Percentiles rank a stretch among this genome's conserved stretches.
Conservation (phyloP, 1,284 basidiomycete genomes). For the Cutaneotrichosporon curvatum region DNA sequence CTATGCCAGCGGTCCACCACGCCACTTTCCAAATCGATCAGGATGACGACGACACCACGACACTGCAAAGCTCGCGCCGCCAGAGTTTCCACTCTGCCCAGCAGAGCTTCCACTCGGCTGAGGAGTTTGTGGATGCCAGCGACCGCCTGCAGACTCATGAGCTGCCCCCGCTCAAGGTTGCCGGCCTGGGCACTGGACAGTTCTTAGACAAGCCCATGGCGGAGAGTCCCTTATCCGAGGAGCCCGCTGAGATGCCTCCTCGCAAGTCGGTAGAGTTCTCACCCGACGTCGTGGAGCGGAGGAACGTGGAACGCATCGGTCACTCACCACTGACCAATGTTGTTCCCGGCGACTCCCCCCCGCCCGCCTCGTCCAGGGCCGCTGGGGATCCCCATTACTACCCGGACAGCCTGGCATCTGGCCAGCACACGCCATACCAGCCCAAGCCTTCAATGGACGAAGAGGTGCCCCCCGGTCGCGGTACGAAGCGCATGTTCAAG, state of each 20-base stretch:
- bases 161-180: no score
- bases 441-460: slow-evolving; percentile 15
- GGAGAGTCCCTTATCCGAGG: not conserved
- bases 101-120: not conserved
- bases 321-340: no score
- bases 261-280: not conserved
- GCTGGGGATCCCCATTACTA: not conserved
- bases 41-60: not conserved
- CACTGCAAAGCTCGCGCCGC: slow-evolving; percentile 9
- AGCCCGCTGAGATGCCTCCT: no score
- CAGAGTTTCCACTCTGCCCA: slow-evolving; percentile 18
- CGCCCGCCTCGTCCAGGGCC: no score
- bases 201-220: not conserved
- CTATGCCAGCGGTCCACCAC: slow-evolving; percentile 11
- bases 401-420: slow-evolving; percentile 7
- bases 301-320: not conserved
- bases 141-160: no score
- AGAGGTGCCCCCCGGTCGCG: slow-evolving; percentile 28
- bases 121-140: not conserved
- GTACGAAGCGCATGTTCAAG: slow-evolving; percentile 41
- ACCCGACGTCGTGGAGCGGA: not conserved
- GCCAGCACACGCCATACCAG: slow-evolving; percentile 9
- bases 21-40: slow-evolving; percentile 5
- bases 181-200: not conserved
- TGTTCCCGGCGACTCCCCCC: no score